Conservation (phyloP, 805 yeast genomes). For the Wickerhamomyces queroliae region DNA sequence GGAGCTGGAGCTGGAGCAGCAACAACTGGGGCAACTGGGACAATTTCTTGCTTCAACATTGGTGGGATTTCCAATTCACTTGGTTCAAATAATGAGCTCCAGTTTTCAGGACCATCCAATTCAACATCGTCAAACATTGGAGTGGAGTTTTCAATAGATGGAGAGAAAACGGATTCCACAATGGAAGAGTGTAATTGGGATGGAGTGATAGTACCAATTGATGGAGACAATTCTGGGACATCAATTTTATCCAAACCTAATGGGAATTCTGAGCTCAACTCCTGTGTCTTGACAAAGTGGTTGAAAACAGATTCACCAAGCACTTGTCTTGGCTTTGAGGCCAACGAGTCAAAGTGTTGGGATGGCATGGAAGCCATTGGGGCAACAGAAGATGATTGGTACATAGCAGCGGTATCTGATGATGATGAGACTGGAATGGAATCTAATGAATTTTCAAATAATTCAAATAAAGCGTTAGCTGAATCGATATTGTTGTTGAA, state of each 20-base stretch:
- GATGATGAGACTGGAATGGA: conserved; percentile 5
- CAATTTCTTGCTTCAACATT: conserved; percentile 16
- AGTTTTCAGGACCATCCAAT: conserved; percentile 36
- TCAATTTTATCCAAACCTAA: conserved; percentile 19
- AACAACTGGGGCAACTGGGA: conserved; percentile 23
- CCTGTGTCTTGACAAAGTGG: conserved; percentile 19
- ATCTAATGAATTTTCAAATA: conserved; percentile 20
- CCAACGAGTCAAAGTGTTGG: conserved; percentile 1
- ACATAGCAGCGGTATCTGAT: background rate
- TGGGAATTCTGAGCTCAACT: conserved; percentile 12
- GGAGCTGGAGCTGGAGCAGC: conserved; percentile 10
- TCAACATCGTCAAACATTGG: conserved; percentile 47
- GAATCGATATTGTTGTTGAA: conserved; percentile 9
- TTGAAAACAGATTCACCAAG: conserved; percentile 24
- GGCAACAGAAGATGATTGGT: conserved; percentile 4
- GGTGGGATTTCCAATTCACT: conserved; percentile 15
- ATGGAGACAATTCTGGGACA: conserved; percentile 19
- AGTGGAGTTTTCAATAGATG: conserved; percentile 45
- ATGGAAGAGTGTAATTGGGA: conserved; percentile 54
- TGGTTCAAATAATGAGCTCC: conserved; percentile 59
- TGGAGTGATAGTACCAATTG: conserved; percentile 36
- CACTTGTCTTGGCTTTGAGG: conserved; percentile 21
- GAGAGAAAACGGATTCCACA: conserved; percentile 47
- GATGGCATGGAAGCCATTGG: conserved; percentile 4
- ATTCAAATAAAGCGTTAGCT: conserved; percentile 19